Base-by-base conservation (phyloP, 75 land plant genomes). In the Larix kaempferi region DNA sequence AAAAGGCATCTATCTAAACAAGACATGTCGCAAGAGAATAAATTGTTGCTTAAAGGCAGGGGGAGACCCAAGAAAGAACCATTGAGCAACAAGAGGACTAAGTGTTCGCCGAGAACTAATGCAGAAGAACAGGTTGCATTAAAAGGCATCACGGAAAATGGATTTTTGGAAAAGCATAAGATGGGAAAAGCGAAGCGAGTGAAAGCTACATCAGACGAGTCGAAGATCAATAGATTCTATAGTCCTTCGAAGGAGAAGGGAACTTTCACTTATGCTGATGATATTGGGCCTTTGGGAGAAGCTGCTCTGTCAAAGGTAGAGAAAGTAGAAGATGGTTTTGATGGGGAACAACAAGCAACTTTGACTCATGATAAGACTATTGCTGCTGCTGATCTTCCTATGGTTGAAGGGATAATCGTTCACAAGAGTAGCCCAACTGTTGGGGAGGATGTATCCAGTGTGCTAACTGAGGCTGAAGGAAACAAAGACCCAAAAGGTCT, bases 401-500 rank as follows among this genome's bases (percentile, higher is more conserved):
- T 41, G 3, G 13, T 39, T 41, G 72, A 69, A 39, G 72, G 23
- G 23, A 69, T 39, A 21, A 35, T 39, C 7, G 3, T 11, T 21
- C 52, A 69, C 2, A 69, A 69, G 49, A 69, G 3, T 39, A 74
- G 84, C 57, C 64, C 25, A 10, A 63, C 52, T 62, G 77, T 67
- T 41, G 76, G 82, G 14, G 82, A 82, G 25, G 84, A 79, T 60
- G 82, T 73, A 22, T 73, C 78, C 14, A 83, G 84, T 57, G 79
- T 73, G 10, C 74, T 81, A 29, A 83, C 84, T 8, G 84, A 83
- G 61, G 84, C 84, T 15, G 84, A 74, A 41, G 63, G 58, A 4
- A 79, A 64, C 41, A 76, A 59, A 41, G 75, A 61, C 49, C 67
- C 21, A 27, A 76, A 66, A 23, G 72, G 63, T 83, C 82, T 54